Evolutionary conservation across 106 monocot genomes (phyloP).

Genomic region (Agapanthus africanus): DNA sequence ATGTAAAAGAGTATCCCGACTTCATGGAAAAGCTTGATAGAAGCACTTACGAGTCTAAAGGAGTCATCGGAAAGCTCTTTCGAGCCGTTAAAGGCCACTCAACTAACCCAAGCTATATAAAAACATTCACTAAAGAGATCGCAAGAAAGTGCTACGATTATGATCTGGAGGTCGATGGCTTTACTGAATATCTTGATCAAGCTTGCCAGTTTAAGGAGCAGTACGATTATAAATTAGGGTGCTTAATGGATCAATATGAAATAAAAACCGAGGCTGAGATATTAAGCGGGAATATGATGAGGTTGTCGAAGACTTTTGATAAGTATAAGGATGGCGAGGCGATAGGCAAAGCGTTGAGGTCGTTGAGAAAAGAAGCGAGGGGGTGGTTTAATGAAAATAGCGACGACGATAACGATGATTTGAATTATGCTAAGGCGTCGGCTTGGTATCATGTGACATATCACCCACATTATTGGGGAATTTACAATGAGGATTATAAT

Average conservation of each 20-base stretch:
- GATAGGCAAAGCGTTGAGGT: slow-evolving; percentile 37
- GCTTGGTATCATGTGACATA: slow-evolving; percentile 95
- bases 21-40: slow-evolving; percentile 84
- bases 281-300: slow-evolving; percentile 35
- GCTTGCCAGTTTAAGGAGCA: slow-evolving; percentile 50
- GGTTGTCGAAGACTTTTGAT: slow-evolving; percentile 42
- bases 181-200: slow-evolving; percentile 36
- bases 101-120: slow-evolving; percentile 13
- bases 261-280: slow-evolving; percentile 79
- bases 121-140: slow-evolving; percentile 45
- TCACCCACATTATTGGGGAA: slow-evolving; percentile 59
- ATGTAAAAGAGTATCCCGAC: slow-evolving; percentile 70
- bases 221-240: slow-evolving; percentile 80
- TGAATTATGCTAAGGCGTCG: slow-evolving; percentile 54
- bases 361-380: slow-evolving; percentile 68
- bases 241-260: slow-evolving; percentile 72
- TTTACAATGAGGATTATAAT: slow-evolving; percentile 40
- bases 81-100: slow-evolving; percentile 41
- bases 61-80: slow-evolving; percentile 85
- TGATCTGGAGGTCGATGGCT: slow-evolving; percentile 75
- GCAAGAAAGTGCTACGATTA: slow-evolving; percentile 42
- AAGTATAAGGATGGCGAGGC: slow-evolving; percentile 66
- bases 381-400: slow-evolving; percentile 45
- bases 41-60: slow-evolving; percentile 50
- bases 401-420: slow-evolving; percentile 5